A percentile compares a stretch with the other conserved stretches of the same genome.
These are phyloP conservation scores for Pleurotus sapidus DNA, from an alignment of 768 basidiomycete species.

Conservation along the genomic window DNA sequence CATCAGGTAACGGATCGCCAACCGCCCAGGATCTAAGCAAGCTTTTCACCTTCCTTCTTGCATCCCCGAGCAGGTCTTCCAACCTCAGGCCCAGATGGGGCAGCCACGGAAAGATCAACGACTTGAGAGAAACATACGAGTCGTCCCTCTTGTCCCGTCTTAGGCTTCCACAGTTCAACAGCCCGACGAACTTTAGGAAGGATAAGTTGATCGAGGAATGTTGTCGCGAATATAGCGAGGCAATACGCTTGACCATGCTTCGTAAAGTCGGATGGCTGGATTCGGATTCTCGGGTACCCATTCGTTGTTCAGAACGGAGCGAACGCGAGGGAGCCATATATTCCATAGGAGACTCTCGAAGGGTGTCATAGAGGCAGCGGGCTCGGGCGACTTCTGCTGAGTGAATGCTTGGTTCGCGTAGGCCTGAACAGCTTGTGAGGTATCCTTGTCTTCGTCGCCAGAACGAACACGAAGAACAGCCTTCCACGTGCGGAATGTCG, in stretches of 20 bases:
- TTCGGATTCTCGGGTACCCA: constrained; percentile 77
- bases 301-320: constrained; percentile 91
- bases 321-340: constrained; percentile 93
- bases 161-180: constrained; percentile 79
- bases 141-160: constrained; percentile 33
- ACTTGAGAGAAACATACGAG: constrained; percentile 53
- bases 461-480: constrained; percentile 59
- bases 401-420: constrained; percentile 36
- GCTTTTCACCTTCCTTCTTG: constrained; percentile 80
- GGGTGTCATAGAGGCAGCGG: constrained; percentile 67
- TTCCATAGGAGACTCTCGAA: constrained; percentile 96
- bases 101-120: constrained; percentile 94
- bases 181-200: constrained; percentile 89
- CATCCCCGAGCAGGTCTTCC: constrained; percentile 84
- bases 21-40: constrained; percentile 74
- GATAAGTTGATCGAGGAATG: constrained; percentile 90
- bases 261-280: constrained; percentile 79
- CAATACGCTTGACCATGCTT: constrained; percentile 84
- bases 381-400: not conserved
- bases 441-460: constrained; percentile 29
- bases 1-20: constrained; percentile 71
- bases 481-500: constrained; percentile 70
- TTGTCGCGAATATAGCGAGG: constrained; percentile 94
- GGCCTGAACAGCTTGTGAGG: constrained; percentile 35
- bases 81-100: constrained; percentile 81